Evolutionary conservation across 495 filamentous ascomycete genomes (phyloP).

Genomic region (Aspergillus incahuasiensis): DNA sequence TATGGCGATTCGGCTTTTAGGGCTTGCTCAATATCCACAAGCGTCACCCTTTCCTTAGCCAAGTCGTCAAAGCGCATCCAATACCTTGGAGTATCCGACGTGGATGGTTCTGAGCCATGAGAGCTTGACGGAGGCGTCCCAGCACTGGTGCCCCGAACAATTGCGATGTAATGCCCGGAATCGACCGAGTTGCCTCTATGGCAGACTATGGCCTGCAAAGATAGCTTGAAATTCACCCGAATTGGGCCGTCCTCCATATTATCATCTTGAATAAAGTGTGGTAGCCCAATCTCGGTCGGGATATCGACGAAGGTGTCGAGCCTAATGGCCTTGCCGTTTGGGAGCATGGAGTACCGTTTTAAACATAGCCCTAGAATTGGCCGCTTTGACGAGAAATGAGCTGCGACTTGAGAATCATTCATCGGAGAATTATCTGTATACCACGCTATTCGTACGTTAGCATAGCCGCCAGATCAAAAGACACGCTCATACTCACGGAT

Average conservation of each 20-base stretch:
- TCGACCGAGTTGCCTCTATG: slow-evolving; percentile 86
- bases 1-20: slow-evolving; percentile 87
- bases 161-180: slow-evolving; percentile 85
- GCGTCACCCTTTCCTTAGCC: slow-evolving; percentile 60
- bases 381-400: slow-evolving; percentile 66
- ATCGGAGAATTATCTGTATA: slow-evolving; percentile 67
- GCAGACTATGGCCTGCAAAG: slow-evolving; percentile 83
- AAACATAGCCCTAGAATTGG: slow-evolving; percentile 88
- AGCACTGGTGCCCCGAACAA: slow-evolving; percentile 61
- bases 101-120: slow-evolving; percentile 43
- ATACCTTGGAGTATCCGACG: slow-evolving; percentile 53
- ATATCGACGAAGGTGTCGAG: slow-evolving; percentile 85
- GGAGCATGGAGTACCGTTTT: slow-evolving; percentile 79
- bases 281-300: slow-evolving; percentile 79
- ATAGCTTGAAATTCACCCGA: slow-evolving; percentile 81
- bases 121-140: slow-evolving; percentile 45
- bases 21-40: slow-evolving; percentile 72
- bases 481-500: slow-evolving; percentile 67
- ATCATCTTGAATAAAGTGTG: slow-evolving; percentile 85
- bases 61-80: slow-evolving; percentile 95
- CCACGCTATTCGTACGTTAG: slow-evolving; percentile 46
- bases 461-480: neutral
- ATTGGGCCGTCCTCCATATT: slow-evolving; percentile 59
- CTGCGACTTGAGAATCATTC: slow-evolving; percentile 64
- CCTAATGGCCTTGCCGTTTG: slow-evolving; percentile 60